phyloP scores from a whole-genome alignment of 2,329 filamentous ascomycete genomes.

The Fusarium coffeatum region DNA sequence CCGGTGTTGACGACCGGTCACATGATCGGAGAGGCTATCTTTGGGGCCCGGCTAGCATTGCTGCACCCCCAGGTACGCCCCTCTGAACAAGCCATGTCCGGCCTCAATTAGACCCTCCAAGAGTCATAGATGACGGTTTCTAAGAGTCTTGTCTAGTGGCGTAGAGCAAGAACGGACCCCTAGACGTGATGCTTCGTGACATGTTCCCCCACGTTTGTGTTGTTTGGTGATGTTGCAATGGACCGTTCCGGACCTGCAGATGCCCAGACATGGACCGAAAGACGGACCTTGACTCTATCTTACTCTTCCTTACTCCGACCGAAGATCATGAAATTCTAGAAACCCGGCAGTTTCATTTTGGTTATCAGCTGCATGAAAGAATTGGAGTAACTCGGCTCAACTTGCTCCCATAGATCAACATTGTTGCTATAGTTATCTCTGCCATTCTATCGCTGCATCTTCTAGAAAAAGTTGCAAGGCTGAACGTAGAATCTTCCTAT shows the following conservation, averaged over 20 bases:
- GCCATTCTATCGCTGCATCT: background rate
- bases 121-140: conserved; percentile 34
- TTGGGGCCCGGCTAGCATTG: conserved; percentile 29
- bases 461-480: background rate
- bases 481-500: conserved; percentile 6
- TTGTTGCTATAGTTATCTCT: background rate
- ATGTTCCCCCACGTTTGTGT: conserved; percentile 29
- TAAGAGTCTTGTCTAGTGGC: conserved; percentile 12
- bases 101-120: conserved; percentile 31
- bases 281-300: background rate
- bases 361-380: conserved; percentile 1
- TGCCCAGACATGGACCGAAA: conserved; percentile 7
- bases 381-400: conserved; percentile 10
- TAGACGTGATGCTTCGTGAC: background rate
- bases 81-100: conserved; percentile 33
- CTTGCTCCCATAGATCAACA: conserved; percentile 7
- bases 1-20: conserved; percentile 31
- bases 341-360: conserved; percentile 1
- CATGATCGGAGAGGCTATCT: conserved; percentile 37
- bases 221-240: conserved; percentile 23
- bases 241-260: conserved; percentile 34
- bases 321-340: conserved; percentile 20
- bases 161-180: background rate
- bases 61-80: conserved; percentile 14
- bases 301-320: background rate